Conservation (phyloP, 768 basidiomycete genomes). For the Suillus paluster region DNA sequence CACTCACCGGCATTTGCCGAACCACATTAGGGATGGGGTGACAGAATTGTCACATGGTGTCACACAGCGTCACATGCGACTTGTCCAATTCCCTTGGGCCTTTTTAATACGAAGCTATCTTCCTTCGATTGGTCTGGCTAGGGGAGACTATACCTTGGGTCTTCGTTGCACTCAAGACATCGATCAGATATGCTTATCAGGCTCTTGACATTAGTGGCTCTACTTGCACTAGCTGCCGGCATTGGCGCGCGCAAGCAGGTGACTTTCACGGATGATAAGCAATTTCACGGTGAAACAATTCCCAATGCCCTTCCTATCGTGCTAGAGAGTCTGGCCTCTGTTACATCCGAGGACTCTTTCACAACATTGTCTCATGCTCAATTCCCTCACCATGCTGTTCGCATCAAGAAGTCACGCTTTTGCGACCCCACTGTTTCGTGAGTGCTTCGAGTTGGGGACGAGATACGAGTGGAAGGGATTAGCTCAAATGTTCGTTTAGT, state of each 20-base stretch:
- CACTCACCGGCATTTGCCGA: not conserved
- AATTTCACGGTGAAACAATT: not conserved
- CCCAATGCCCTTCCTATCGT: not conserved
- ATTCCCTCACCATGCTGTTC: constrained; percentile 57
- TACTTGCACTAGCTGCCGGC: not conserved
- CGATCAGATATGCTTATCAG: not conserved
- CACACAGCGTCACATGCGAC: not conserved
- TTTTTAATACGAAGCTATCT: no score
- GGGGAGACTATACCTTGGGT: no score
- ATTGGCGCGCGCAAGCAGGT: not conserved
- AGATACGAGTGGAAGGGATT: not conserved
- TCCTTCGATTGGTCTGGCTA: no score
- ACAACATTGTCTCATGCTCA: constrained; percentile 49
- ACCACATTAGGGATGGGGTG: not conserved
- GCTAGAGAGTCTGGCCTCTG: constrained; percentile 23
- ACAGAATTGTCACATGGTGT: not conserved
- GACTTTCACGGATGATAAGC: not conserved
- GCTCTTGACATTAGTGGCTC: not conserved
- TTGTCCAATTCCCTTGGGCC: not conserved
- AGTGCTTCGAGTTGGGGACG: constrained; percentile 1
- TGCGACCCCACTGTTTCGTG: constrained; percentile 62
- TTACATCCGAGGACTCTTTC: constrained; percentile 35
- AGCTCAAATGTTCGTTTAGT: constrained; percentile 22
- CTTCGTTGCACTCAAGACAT: not conserved
- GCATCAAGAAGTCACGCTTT: constrained; percentile 63